phyloP scores from a whole-genome alignment of 495 filamentous ascomycete genomes.

The Lindgomyces ingoldianus region DNA sequence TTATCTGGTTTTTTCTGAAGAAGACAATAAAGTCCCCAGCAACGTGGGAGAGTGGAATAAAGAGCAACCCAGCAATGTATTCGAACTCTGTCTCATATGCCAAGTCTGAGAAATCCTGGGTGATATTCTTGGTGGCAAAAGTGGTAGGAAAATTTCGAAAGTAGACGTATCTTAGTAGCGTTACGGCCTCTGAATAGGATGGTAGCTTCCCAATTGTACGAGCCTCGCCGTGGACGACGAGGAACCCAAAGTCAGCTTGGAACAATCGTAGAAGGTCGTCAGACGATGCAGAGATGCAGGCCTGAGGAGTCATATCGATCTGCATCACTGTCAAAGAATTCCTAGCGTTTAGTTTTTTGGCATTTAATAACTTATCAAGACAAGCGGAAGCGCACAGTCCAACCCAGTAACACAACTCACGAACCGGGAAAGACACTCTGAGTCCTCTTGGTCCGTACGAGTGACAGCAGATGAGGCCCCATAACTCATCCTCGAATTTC shows the following conservation, averaged over 20 bases:
- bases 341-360: neutral
- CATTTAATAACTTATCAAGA: constrained; percentile 20
- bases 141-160: constrained; percentile 6
- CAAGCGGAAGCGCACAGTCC: constrained; percentile 20
- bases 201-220: constrained; percentile 18
- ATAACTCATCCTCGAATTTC: constrained; percentile 11
- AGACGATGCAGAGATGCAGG: constrained; percentile 18
- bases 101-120: constrained; percentile 19
- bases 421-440: constrained; percentile 14
- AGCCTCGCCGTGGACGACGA: constrained; percentile 23
- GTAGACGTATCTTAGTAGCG: constrained; percentile 20
- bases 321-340: neutral
- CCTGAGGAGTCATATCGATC: neutral
- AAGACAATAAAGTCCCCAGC: constrained; percentile 20
- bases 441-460: constrained; percentile 16
- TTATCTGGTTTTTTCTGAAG: constrained; percentile 8
- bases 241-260: constrained; percentile 20
- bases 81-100: constrained; percentile 17
- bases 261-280: constrained; percentile 18
- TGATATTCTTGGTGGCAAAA: constrained; percentile 10
- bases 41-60: constrained; percentile 17
- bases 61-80: constrained; percentile 16
- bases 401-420: constrained; percentile 19
- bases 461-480: constrained; percentile 24
- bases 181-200: constrained; percentile 23